Evolutionary conservation across 163 green algal species (phyloP).

Genomic region (Smithsoniella earleae): DNA sequence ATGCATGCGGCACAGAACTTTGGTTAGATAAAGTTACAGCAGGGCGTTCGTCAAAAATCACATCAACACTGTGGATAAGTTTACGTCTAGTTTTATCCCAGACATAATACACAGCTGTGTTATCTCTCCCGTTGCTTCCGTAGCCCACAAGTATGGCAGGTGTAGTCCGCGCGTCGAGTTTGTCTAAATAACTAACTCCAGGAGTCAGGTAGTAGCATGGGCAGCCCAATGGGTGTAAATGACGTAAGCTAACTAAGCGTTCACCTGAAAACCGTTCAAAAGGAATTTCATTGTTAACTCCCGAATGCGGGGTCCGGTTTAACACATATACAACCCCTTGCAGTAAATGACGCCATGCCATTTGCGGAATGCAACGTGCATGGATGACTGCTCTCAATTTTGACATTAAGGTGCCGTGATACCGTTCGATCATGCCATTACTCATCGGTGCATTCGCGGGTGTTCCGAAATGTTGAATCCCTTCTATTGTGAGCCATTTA

Average conservation of each 20-base stretch:
- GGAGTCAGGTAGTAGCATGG: background rate
- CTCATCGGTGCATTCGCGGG: background rate
- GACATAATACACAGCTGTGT: background rate
- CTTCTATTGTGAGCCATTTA: background rate
- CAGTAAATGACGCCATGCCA: background rate
- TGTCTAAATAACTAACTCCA: background rate
- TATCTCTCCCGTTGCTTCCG: background rate
- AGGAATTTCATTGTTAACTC: slow-evolving; percentile 7
- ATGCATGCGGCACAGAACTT: too few species aligned
- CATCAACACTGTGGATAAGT: background rate
- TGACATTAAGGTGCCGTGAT: background rate
- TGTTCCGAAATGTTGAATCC: background rate
- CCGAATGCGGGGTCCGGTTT: background rate
- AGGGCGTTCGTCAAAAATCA: slow-evolving; percentile 8
- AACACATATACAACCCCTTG: background rate
- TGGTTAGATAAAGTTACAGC: too few species aligned
- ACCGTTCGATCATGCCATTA: slow-evolving; percentile 6
- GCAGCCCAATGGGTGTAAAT: background rate
- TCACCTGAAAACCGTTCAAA: background rate
- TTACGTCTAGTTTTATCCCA: background rate
- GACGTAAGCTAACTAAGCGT: background rate
- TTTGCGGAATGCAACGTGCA: background rate
- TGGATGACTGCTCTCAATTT: background rate
- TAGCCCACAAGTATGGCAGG: slow-evolving; percentile 7
- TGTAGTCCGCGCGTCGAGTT: background rate